Conservation (phyloP, 176 grass and related monocot species). For the Aegilops bicornis region DNA sequence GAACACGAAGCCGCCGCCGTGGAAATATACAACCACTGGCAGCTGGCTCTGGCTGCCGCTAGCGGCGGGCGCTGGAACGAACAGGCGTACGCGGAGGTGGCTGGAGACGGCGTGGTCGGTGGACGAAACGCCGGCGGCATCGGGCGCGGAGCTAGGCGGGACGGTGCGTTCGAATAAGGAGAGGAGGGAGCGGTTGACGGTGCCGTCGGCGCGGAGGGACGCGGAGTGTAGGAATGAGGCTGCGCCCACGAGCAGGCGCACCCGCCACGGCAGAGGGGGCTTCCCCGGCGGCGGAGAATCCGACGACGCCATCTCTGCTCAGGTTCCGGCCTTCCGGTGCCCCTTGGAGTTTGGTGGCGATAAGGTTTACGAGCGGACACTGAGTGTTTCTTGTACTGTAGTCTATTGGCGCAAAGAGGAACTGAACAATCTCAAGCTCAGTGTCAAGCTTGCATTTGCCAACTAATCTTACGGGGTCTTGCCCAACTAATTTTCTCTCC, state of each 20-base stretch:
- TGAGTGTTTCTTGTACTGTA: neutral
- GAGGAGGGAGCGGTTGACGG: conserved; percentile 51
- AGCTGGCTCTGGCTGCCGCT: neutral
- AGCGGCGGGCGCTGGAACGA: neutral
- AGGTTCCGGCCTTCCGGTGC: neutral
- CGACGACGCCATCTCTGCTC: neutral
- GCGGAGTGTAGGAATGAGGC: conserved; percentile 19
- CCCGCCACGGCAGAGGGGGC: conserved; percentile 34
- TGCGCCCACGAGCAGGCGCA: conserved; percentile 14
- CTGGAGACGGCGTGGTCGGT: conserved; percentile 41
- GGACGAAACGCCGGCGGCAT: conserved; percentile 38
- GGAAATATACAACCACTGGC: conserved; percentile 50
- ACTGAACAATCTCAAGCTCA: too few relatives aligned
- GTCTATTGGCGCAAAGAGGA: too few relatives aligned
- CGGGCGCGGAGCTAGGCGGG: neutral
- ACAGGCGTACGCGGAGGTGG: conserved; percentile 26
- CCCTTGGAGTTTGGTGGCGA: neutral
- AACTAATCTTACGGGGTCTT: too few relatives aligned
- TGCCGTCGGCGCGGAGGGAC: conserved; percentile 43
- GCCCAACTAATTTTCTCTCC: too few relatives aligned
- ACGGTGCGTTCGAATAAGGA: conserved; percentile 35
- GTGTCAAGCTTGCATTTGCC: too few relatives aligned
- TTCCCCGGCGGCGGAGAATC: neutral
- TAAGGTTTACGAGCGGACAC: neutral
- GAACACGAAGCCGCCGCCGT: conserved; percentile 53